Base-by-base conservation (phyloP, 768 basidiomycete species). In the Rhizopogon salebrosus region DNA sequence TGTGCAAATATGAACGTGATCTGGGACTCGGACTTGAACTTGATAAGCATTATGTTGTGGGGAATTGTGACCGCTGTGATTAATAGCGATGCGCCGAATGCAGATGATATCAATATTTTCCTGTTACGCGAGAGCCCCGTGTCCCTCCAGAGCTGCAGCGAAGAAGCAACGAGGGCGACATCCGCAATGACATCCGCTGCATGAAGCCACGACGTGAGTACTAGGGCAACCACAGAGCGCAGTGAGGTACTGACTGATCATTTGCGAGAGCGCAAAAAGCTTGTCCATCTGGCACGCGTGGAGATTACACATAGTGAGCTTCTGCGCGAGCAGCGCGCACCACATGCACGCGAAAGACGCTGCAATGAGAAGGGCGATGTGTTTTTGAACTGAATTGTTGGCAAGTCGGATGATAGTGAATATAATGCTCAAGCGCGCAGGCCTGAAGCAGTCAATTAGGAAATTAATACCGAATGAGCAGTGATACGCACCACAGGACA, bases 111-210 rank as follows among this genome's bases (percentile, higher is more conserved):
- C 58, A 62, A 39, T 37, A 62, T 59, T 10, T 55, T 65, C 22
- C 51, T 58, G 20, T 46, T 48, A 10, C 10, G 23, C 6, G 20
- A 49, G 0, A 66, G 54, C 41, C 23, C 49, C 6, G 46, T 46
- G 18, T 6, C 31, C 20, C 45, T 48, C 10, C 56, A 52, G 35
- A 60, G 31, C 29, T 53, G 56, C 3, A 68, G 8, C 1, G 64
- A 58, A 6, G 64, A 27, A 0, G 37, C 26, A 11, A 64, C 60
- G 45, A 66, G 60, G 34, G 18, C 2, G 6, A 2, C 1, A 36
- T 68, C 67, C 0, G 67, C 57, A 11, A 60, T 3, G 1, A 48
- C 38, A 27, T 66, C 59, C 41, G 60, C 65, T 68, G 46, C 5
- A 27, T 10, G 31, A 22, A 8, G 10, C 14, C 22, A 38, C 27